Conservation (phyloP, 495 filamentous ascomycete genomes). For the Aspergillus bertholletiae region DNA sequence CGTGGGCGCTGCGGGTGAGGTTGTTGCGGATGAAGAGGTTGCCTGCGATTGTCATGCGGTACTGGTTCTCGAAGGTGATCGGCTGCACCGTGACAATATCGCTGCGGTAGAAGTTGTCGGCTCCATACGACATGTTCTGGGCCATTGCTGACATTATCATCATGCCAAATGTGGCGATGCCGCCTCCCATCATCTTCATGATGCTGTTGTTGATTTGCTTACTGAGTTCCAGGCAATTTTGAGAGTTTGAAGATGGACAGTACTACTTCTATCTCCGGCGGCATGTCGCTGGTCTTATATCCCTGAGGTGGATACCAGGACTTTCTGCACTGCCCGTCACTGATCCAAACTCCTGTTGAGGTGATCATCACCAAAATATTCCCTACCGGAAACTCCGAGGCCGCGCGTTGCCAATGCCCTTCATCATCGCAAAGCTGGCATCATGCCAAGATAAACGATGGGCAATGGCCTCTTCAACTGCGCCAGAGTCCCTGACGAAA, state of each 20-base stretch:
- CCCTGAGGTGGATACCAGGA: background rate
- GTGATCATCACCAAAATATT: background rate
- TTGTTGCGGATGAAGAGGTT: slow-evolving; percentile 21
- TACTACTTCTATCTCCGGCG: background rate
- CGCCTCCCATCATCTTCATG: slow-evolving; percentile 6
- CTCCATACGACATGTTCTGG: slow-evolving; percentile 28
- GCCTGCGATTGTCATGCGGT: slow-evolving; percentile 15
- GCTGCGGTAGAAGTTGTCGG: slow-evolving; percentile 29
- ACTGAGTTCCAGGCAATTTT: background rate
- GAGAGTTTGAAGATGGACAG: background rate
- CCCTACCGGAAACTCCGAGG: background rate
- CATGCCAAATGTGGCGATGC: background rate
- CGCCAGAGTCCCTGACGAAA: too few species aligned
- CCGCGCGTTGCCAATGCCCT: too few species aligned
- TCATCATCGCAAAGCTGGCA: too few species aligned
- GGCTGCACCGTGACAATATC: slow-evolving; percentile 16
- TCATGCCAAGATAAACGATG: too few species aligned
- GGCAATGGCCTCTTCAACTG: too few species aligned
- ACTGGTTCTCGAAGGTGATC: slow-evolving; percentile 21
- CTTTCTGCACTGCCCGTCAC: background rate
- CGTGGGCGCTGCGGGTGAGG: slow-evolving; percentile 2
- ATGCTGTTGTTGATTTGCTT: background rate
- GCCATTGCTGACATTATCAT: slow-evolving; percentile 15
- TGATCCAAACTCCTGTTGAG: background rate
- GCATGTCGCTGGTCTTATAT: background rate